Evolutionary conservation across 2,329 filamentous ascomycete species (phyloP), one percentile per base, ranked within the genome.

Genomic region (Claviceps citrina): DNA sequence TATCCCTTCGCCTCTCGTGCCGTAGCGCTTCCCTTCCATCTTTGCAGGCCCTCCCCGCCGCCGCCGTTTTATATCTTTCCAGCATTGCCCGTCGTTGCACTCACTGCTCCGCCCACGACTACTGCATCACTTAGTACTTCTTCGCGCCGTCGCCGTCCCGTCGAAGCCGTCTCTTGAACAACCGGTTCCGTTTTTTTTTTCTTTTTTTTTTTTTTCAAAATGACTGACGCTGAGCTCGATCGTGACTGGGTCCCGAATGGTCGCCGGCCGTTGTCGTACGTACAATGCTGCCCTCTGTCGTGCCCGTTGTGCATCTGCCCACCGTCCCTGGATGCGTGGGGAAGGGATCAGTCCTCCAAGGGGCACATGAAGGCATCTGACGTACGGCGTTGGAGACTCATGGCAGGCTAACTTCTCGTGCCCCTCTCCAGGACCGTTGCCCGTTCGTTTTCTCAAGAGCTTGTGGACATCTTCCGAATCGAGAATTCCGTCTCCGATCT

Each of bases 381-480:
- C 26, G 2, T 16, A 19, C 7, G 19, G n/a, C 25, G 10, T n/a
- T 32, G 30, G 5, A 19, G 13, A 3, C 12, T 18, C 5, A 3
- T 24, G 16, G 19, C 19, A 16, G 18, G 33, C 43, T 45, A 30
- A 41, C 8, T 36, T 10, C 9, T 7, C 3, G 3, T 36, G 15
- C 13, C 8, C 16, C 8, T 6, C n/a, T 46, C 35, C 61, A 94
- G 87, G 47, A 91, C 84, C 45, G 78, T 94, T 61, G 87, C 86
- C 40, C 81, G 77, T 51, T 84, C 81, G 56, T 94, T 95, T 64
- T 89, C 85, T 44, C 69, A 77, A 33, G 84, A 89, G 58, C 70
- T 95, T 45, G 82, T 89, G 67, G 81, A 85, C 57, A 81, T 93
- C 51, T 95, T 95, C 67, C 81, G 82, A 54, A 78, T 95, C 55